Conservation (phyloP, 2,329 filamentous ascomycete genomes). For the Ceratocystis huliohia region DNA sequence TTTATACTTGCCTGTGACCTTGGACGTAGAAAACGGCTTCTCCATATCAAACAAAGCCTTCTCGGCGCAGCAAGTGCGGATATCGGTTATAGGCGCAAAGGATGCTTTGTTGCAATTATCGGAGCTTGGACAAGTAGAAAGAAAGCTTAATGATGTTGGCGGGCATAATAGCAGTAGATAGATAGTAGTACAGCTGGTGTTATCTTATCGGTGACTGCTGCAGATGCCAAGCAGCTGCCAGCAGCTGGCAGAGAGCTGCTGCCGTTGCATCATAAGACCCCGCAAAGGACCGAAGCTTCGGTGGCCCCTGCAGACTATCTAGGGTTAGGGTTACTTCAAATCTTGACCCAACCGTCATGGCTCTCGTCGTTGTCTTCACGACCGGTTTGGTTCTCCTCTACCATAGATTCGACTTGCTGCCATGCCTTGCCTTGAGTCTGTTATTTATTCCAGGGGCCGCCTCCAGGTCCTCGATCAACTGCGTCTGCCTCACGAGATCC, state of each 20-base stretch:
- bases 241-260: background rate
- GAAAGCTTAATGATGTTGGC: background rate
- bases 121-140: background rate
- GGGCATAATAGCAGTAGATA: background rate
- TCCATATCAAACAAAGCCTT: constrained; percentile 37
- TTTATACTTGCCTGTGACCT: constrained; percentile 53
- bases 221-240: background rate
- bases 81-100: background rate
- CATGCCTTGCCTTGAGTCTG: constrained; percentile 58
- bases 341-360: too few species aligned
- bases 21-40: constrained; percentile 57
- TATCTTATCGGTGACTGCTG: background rate
- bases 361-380: background rate
- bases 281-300: background rate
- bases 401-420: background rate
- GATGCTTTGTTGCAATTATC: background rate
- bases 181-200: background rate
- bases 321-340: background rate
- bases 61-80: background rate
- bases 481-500: constrained; percentile 65
- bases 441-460: constrained; percentile 59
- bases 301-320: too few species aligned
- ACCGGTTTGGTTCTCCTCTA: background rate
- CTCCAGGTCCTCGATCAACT: constrained; percentile 73
- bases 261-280: background rate